A percentile compares a stretch with the other conserved stretches of the same genome.
Conservation (phyloP, 257 asterid species). For the Solanum pinnatisectum region DNA sequence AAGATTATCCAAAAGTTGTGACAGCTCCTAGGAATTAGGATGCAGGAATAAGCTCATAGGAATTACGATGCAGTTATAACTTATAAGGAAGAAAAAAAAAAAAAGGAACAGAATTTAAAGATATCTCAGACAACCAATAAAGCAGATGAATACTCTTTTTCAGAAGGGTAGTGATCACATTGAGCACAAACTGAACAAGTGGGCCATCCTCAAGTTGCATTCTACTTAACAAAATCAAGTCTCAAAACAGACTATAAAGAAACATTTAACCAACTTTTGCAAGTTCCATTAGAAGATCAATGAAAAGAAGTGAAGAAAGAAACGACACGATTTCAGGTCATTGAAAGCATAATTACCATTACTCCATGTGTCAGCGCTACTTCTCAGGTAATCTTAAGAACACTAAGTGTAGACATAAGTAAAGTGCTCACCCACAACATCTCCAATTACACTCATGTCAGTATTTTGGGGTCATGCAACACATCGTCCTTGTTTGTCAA, state of each 20-base stretch:
- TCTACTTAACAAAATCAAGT: not conserved
- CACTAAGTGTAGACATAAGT: not conserved
- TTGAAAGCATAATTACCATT: not conserved
- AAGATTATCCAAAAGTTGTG: not conserved
- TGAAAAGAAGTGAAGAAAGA: not conserved
- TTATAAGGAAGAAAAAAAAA: not conserved
- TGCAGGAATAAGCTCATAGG: not conserved
- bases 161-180: no score
- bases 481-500: no score
- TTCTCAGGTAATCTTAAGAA: not conserved
- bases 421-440: constrained; percentile 51
- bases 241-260: not conserved
- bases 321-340: not conserved
- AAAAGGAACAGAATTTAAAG: not conserved
- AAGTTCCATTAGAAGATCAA: not conserved
- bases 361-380: not conserved
- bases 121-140: not conserved
- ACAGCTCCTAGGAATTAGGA: constrained; percentile 3
- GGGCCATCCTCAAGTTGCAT: not conserved
- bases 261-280: not conserved
- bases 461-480: no score
- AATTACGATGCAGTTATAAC: not conserved
- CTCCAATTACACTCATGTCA: constrained; percentile 43
- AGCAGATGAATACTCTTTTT: no score
- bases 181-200: not conserved